Conservation (phyloP, 2,329 filamentous ascomycete species). For the Elsinoe necatrix region DNA sequence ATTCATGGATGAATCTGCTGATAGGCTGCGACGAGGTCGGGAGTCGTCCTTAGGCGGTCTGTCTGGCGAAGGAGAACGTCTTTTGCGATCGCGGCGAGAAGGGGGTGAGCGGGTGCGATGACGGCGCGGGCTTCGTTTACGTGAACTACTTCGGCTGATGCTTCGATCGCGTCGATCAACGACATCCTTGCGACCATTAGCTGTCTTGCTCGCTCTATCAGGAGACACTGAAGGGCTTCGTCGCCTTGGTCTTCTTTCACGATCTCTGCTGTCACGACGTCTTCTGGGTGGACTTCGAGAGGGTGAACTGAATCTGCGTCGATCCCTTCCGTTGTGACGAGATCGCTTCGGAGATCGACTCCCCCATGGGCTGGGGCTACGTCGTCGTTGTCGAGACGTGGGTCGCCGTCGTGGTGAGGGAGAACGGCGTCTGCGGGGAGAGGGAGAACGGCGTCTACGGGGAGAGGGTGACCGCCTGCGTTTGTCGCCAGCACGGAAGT, state of each 20-base stretch:
- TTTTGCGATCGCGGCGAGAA: constrained; percentile 26
- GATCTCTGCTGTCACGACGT: constrained; percentile 14
- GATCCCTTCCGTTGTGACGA: neutral
- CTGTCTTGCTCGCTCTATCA: constrained; percentile 18
- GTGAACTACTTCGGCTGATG: constrained; percentile 8
- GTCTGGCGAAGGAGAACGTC: constrained; percentile 65
- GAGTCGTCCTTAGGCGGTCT: neutral
- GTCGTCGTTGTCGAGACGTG: constrained; percentile 28
- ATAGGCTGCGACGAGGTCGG: neutral
- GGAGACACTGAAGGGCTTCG: constrained; percentile 19
- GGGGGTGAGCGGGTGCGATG: constrained; percentile 23
- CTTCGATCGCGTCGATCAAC: constrained; percentile 18
- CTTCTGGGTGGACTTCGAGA: constrained; percentile 27
- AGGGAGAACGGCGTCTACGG: constrained; percentile 25
- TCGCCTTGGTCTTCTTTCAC: constrained; percentile 18
- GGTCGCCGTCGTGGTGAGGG: constrained; percentile 28
- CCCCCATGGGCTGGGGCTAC: constrained; percentile 22
- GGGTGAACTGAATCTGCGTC: constrained; percentile 13
- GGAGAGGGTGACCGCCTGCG: constrained; percentile 26
- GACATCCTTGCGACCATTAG: constrained; percentile 15
- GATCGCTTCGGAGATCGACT: constrained; percentile 16
- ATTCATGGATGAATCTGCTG: neutral
- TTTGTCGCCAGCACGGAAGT: constrained; percentile 9
- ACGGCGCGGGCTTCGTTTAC: constrained; percentile 14
- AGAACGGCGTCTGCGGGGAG: constrained; percentile 23